Conservation (phyloP, 2,329 filamentous ascomycete genomes). For the Epicoccum nigrum region DNA sequence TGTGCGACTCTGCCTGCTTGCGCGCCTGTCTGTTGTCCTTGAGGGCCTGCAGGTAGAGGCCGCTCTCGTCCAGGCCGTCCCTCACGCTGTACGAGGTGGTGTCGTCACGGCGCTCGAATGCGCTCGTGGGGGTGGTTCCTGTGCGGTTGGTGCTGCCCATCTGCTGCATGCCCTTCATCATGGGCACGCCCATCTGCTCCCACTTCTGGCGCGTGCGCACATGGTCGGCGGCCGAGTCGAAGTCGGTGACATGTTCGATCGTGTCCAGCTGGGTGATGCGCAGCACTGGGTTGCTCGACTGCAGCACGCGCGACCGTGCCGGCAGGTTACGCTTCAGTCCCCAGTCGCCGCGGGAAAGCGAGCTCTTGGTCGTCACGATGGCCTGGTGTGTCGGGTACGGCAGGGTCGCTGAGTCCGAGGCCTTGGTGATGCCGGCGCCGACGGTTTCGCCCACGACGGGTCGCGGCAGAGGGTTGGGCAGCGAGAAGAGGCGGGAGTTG, state of each 20-base stretch:
- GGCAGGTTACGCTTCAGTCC: constrained; percentile 87
- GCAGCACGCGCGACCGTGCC: constrained; percentile 69
- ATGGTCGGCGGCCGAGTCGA: constrained; percentile 81
- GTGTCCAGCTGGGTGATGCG: constrained; percentile 81
- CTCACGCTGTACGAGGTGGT: constrained; percentile 38
- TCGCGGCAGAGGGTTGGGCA: constrained; percentile 75
- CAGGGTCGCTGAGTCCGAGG: constrained; percentile 73
- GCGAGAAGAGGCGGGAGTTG: constrained; percentile 85
- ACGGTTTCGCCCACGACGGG: constrained; percentile 55
- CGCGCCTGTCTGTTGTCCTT: constrained; percentile 27
- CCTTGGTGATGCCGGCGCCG: constrained; percentile 56
- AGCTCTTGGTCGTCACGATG: constrained; percentile 76
- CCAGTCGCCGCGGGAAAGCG: constrained; percentile 83
- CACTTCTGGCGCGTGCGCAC: constrained; percentile 82
- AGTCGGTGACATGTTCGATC: constrained; percentile 87
- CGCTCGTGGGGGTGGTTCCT: constrained; percentile 22
- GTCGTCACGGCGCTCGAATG: constrained; percentile 43
- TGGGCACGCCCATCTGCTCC: constrained; percentile 77
- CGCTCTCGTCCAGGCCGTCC: constrained; percentile 36
- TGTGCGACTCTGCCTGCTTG: constrained; percentile 19
- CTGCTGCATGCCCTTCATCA: constrained; percentile 55
- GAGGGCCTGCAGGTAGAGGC: constrained; percentile 33
- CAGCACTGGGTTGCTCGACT: constrained; percentile 72
- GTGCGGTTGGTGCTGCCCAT: constrained; percentile 27
- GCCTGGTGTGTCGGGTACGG: constrained; percentile 82